A percentile compares a stretch with the other conserved stretches of the same genome.
Evolutionary conservation across 768 basidiomycete species (phyloP).

Genomic region (Rhodotorula diobovata): DNA sequence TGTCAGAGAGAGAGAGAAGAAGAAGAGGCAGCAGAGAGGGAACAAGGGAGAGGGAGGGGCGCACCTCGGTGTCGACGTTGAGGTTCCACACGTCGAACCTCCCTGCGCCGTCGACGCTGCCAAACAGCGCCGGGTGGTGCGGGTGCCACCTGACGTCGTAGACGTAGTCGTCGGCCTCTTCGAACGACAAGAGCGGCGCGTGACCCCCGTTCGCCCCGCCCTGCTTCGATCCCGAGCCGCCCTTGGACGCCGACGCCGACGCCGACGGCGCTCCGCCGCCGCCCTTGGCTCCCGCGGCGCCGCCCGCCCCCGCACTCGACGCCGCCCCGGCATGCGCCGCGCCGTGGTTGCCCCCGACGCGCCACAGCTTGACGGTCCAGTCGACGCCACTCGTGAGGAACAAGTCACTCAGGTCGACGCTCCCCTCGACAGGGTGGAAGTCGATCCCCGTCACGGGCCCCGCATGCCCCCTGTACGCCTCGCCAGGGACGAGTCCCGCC

Average conservation of each 20-base stretch:
- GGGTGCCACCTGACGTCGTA: conserved; percentile 99
- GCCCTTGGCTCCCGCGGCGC: neutral
- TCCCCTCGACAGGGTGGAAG: conserved; percentile 87
- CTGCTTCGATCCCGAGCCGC: neutral
- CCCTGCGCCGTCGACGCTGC: conserved; percentile 87
- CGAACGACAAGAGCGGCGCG: conserved; percentile 84
- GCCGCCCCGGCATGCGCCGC: neutral
- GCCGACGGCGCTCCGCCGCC: neutral
- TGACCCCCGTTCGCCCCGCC: conserved; percentile 44
- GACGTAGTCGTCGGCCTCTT: conserved; percentile 97
- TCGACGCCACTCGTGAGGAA: conserved; percentile 91
- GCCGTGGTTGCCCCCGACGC: conserved; percentile 20
- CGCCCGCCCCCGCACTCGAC: neutral
- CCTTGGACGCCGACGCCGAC: neutral
- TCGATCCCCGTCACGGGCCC: conserved; percentile 91
- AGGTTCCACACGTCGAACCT: conserved; percentile 97
- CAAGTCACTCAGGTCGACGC: conserved; percentile 90
- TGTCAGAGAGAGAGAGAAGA: neutral
- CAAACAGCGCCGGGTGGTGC: conserved; percentile 87
- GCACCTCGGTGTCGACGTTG: conserved; percentile 91
- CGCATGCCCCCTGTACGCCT: conserved; percentile 85
- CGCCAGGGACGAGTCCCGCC: conserved; percentile 87
- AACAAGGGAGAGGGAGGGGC: conserved; percentile 42
- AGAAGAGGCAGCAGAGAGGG: no score
- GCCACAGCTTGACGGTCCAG: conserved; percentile 99